These are phyloP conservation scores for Phytophthora ramorum DNA, from an alignment of 352 stramenopile species.

Conservation along the genomic window DNA sequence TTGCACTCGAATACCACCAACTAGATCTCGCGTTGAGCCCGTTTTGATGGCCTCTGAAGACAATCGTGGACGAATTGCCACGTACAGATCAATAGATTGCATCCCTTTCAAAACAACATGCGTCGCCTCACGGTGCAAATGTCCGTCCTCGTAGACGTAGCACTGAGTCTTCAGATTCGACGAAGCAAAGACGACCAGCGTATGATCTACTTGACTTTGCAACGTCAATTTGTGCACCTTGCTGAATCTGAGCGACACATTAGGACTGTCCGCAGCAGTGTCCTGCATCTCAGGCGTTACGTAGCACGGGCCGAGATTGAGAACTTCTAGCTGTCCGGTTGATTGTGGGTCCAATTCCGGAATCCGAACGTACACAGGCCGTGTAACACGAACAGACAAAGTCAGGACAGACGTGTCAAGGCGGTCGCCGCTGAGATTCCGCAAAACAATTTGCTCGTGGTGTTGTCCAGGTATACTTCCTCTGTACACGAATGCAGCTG, in stretches of 20 bases:
- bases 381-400: slow-evolving; percentile 68
- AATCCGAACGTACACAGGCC: slow-evolving; percentile 86
- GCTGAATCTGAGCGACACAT: slow-evolving; percentile 81
- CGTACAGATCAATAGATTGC: slow-evolving; percentile 73
- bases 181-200: slow-evolving; percentile 77
- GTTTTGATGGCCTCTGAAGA: slow-evolving; percentile 85
- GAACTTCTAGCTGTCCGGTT: slow-evolving; percentile 75
- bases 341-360: slow-evolving; percentile 81
- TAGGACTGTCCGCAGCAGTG: slow-evolving; percentile 74
- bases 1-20: slow-evolving; percentile 90
- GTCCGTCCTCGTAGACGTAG: slow-evolving; percentile 86
- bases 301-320: slow-evolving; percentile 85
- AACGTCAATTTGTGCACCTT: slow-evolving; percentile 89
- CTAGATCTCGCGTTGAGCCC: slow-evolving; percentile 75
- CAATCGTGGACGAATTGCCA: slow-evolving; percentile 82
- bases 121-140: slow-evolving; percentile 73
- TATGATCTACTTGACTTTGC: slow-evolving; percentile 79
- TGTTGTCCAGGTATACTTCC: slow-evolving; percentile 73
- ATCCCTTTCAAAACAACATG: slow-evolving; percentile 78
- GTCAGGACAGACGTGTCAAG: slow-evolving; percentile 77
- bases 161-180: slow-evolving; percentile 92
- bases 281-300: slow-evolving; percentile 89
- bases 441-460: slow-evolving; percentile 78
- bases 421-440: slow-evolving; percentile 84
- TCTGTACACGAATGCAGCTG: slow-evolving; percentile 76